Evolutionary conservation across 495 filamentous ascomycete species (phyloP).

Genomic region (Cairneyella variabilis): DNA sequence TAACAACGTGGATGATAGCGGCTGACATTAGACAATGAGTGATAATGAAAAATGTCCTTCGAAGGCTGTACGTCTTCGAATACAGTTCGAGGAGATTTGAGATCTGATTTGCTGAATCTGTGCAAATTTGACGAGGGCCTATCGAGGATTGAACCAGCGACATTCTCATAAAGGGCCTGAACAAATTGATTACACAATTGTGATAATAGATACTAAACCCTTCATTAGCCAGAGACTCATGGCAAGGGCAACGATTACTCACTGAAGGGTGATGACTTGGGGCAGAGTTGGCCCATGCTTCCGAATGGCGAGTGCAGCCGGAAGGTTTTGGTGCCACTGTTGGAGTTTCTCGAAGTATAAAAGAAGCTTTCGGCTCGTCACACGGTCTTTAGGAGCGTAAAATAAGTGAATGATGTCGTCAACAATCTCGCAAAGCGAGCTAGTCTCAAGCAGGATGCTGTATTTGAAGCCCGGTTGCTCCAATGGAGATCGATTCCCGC

Average conservation of each 20-base stretch:
- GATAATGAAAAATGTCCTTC: conserved; percentile 23
- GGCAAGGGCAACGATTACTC: too few species aligned
- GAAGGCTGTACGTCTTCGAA: conserved; percentile 27
- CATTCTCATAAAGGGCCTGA: conserved; percentile 34
- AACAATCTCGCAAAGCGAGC: conserved; percentile 37
- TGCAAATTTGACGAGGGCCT: conserved; percentile 31
- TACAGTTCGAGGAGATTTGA: conserved; percentile 27
- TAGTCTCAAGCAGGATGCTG: conserved; percentile 30
- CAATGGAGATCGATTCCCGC: neutral
- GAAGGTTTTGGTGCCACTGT: conserved; percentile 39
- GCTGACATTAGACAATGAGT: conserved; percentile 31
- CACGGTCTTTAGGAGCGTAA: conserved; percentile 39
- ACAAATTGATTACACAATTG: conserved; percentile 32
- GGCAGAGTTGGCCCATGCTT: conserved; percentile 25
- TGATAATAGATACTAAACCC: conserved; percentile 35
- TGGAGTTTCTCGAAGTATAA: conserved; percentile 34
- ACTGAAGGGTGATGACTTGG: conserved; percentile 39
- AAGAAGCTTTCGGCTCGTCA: conserved; percentile 38
- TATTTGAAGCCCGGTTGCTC: conserved; percentile 19
- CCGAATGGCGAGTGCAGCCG: conserved; percentile 29
- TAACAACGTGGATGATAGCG: conserved; percentile 33
- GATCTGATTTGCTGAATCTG: conserved; percentile 26
- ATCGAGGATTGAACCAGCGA: conserved; percentile 24
- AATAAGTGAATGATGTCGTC: conserved; percentile 42
- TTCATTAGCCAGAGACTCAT: too few species aligned